Percentiles rank a stretch among this genome's conserved stretches.
Conservation (phyloP, 2,329 filamentous ascomycete genomes). For the Sporothrix euskadiensis region DNA sequence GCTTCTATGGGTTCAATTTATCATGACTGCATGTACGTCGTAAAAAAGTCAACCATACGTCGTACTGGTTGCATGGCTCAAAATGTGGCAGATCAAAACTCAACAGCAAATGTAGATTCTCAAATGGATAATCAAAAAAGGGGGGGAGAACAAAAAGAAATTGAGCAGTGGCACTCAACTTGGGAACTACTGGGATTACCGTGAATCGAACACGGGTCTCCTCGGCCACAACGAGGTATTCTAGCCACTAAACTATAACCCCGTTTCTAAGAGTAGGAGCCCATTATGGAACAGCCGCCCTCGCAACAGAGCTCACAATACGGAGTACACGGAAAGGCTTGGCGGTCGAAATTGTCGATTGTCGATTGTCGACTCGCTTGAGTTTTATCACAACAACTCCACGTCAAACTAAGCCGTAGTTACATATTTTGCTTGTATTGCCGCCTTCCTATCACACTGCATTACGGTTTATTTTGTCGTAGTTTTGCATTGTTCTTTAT, state of each 20-base stretch:
- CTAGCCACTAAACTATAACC: slow-evolving; percentile 34
- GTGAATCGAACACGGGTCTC: slow-evolving; percentile 35
- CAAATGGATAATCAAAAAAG: too few relatives aligned
- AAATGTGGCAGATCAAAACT: not conserved
- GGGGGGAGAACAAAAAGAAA: not conserved
- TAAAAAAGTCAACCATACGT: too few relatives aligned
- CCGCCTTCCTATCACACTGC: too few relatives aligned
- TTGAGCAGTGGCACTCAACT: not conserved
- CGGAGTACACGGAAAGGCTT: not conserved
- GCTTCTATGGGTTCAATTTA: too few relatives aligned
- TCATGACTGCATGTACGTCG: too few relatives aligned
- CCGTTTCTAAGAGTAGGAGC: slow-evolving; percentile 26
- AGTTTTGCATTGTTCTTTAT: too few relatives aligned
- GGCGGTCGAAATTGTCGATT: not conserved
- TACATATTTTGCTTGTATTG: too few relatives aligned
- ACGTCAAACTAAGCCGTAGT: too few relatives aligned
- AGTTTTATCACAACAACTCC: too few relatives aligned
- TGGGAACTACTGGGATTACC: slow-evolving; percentile 30
- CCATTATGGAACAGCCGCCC: not conserved
- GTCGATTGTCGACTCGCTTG: too few relatives aligned
- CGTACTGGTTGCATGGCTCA: too few relatives aligned
- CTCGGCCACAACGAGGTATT: slow-evolving; percentile 34
- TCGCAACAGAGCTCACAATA: not conserved
- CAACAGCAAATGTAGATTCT: not conserved
- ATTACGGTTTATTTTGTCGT: too few relatives aligned